These are phyloP conservation scores for Fusarium heterosporum DNA, from an alignment of 2,329 filamentous ascomycete genomes.

Conservation along the genomic window DNA sequence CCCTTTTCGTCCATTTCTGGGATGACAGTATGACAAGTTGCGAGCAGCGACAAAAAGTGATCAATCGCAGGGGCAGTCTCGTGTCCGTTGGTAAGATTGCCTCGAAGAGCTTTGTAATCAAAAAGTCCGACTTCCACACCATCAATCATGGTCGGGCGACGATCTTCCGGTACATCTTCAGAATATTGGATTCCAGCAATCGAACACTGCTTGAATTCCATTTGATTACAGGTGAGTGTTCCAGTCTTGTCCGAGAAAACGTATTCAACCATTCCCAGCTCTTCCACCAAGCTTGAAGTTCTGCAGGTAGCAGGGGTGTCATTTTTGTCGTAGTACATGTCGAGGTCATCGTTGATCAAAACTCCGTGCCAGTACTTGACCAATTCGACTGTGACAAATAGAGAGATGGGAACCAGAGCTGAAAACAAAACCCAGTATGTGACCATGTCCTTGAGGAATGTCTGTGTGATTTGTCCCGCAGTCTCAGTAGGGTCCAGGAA, in stretches of 20 bases:
- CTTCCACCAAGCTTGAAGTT: conserved; percentile 95
- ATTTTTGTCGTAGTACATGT: conserved; percentile 96
- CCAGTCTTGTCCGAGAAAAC: conserved; percentile 99
- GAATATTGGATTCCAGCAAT: conserved; percentile 96
- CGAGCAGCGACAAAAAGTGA: conserved; percentile 87
- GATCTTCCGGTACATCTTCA: conserved; percentile 91
- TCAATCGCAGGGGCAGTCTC: conserved; percentile 67
- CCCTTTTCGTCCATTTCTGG: conserved; percentile 86
- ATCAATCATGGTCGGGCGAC: conserved; percentile 81
- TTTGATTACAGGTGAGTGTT: conserved; percentile 96
- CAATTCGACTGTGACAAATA: conserved; percentile 97
- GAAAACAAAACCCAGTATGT: conserved; percentile 99
- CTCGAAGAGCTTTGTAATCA: conserved; percentile 80
- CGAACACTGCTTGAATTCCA: conserved; percentile 97
- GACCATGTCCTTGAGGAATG: conserved; percentile 93
- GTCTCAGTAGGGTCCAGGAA: conserved; percentile 71
- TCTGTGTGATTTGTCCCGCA: conserved; percentile 68
- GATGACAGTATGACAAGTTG: conserved; percentile 97
- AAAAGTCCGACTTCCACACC: conserved; percentile 82
- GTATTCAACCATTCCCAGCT: conserved; percentile 97
- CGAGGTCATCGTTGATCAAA: conserved; percentile 95
- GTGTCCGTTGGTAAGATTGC: conserved; percentile 72
- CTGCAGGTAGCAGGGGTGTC: conserved; percentile 96
- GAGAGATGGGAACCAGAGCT: conserved; percentile 93
- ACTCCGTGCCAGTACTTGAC: conserved; percentile 99